Evolutionary conservation across 1,284 basidiomycete genomes (phyloP).

Genomic region (Microbotryum saponariae): DNA sequence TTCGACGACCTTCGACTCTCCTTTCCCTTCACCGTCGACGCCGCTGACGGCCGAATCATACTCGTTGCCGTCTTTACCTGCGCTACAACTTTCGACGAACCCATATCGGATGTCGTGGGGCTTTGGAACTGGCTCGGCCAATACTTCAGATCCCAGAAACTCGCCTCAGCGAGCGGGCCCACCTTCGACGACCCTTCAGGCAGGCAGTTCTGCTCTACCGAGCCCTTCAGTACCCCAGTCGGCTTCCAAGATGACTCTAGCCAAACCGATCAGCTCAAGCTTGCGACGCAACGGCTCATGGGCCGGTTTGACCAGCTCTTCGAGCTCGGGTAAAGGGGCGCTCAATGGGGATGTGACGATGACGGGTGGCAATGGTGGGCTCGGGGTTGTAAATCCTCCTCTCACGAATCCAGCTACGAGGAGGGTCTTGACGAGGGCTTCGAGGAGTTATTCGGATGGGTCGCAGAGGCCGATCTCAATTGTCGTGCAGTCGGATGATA

Average conservation of each 20-base stretch:
- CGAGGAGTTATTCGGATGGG: conserved; percentile 11
- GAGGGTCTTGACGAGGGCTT: conserved; percentile 2
- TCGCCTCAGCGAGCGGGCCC: not conserved
- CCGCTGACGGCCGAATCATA: not conserved
- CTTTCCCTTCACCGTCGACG: not conserved
- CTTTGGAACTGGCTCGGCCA: not conserved
- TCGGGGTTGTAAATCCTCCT: not conserved
- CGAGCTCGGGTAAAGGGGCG: not conserved
- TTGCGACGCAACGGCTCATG: not conserved
- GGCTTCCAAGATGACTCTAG: not conserved
- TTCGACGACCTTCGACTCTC: no score
- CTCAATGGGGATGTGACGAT: not conserved
- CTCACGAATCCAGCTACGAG: not conserved
- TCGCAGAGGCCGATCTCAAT: not conserved
- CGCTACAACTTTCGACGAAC: conserved; percentile 16
- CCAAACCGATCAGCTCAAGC: not conserved
- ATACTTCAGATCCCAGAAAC: not conserved
- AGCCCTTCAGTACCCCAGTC: conserved; percentile 6
- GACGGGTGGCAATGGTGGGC: no score
- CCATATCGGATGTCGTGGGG: conserved; percentile 28
- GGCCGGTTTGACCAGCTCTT: not conserved
- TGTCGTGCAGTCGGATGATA: no score
- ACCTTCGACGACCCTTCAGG: no score
- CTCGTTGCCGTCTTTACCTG: conserved; percentile 12
- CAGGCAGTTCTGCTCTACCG: not conserved